A percentile compares a stretch with the other conserved stretches of the same genome.
Evolutionary conservation across 2,329 filamentous ascomycete species (phyloP).

Genomic region (Aureobasidium sp.): DNA sequence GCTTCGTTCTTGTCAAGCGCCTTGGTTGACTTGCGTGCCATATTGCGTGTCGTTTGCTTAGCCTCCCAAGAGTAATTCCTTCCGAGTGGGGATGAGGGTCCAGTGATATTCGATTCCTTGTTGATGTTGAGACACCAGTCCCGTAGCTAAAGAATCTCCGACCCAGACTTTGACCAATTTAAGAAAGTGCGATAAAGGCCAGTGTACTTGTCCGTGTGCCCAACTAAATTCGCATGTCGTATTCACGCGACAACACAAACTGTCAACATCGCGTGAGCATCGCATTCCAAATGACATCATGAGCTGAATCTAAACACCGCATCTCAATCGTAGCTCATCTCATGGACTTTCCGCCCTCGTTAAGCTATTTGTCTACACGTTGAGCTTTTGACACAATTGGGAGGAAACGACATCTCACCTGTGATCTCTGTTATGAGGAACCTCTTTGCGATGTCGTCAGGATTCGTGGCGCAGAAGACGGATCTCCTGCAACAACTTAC

Average conservation of each 20-base stretch:
- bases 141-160: neutral
- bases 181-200: conserved; percentile 11
- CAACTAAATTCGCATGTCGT: neutral
- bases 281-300: conserved; percentile 13
- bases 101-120: neutral
- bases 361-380: no score
- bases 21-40: conserved; percentile 1
- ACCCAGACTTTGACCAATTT: conserved; percentile 14
- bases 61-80: neutral
- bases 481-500: conserved; percentile 66
- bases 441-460: conserved; percentile 18
- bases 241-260: neutral
- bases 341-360: neutral
- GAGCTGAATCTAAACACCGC: neutral
- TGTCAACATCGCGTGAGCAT: neutral
- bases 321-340: neutral
- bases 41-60: conserved; percentile 2
- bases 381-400: neutral
- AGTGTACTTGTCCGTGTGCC: conserved; percentile 6
- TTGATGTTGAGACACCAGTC: conserved; percentile 10
- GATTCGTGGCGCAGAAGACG: conserved; percentile 53
- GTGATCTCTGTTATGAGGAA: neutral
- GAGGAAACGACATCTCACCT: neutral
- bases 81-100: conserved; percentile 7
- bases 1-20: neutral